Base-by-base conservation (phyloP, 1,284 basidiomycete species). In the Tausonia pullulans region DNA sequence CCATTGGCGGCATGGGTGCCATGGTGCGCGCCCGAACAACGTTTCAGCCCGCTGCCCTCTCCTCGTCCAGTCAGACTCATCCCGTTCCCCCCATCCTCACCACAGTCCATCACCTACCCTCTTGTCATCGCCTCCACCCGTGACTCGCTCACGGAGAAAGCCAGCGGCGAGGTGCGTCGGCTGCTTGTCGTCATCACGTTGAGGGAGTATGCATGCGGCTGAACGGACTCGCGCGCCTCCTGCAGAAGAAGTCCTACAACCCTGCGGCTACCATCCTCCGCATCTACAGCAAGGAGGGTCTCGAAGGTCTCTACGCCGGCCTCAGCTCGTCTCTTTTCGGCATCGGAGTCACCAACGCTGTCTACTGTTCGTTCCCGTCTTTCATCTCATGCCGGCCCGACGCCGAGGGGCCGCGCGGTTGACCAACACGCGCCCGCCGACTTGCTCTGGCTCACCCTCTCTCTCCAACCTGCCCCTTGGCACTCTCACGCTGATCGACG, bases 341-440 rank as follows among this genome's bases (percentile, higher is more conserved):
- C 2, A 92, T 98, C 68, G 90, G 90, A 13, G 81, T 97, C 44
- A 96, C 94, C 46, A 98, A 98, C 75, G 93, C 90, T 83, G 74
- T 76, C 66, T 74, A 70, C 69, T 72, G 70, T 58, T 59, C 71
- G 11, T 73, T 74, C 66, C 72, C 73, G 73, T 11, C 9, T 11
- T n/a, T 10, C n/a, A 27, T 10, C 45, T 27, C 27, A 27, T 27
- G 27, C 27, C 27, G 27, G 27, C 27, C 27, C 27, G 27, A 27
- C 27, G 27, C 27, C 27, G 27, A 27, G 27, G 10, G 1, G 5
- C 9, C 48, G n/a, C 50, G 14, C 1, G 4, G 11, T 61, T 67
- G 48, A 67, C 53, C 2, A 27, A 51, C 60, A 41, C 54, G 27
- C 11, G 46, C 9, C 7, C 39, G 10, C 3, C 14, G 39, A 49